Percentiles rank a stretch among this genome's conserved stretches.
phyloP scores from a whole-genome alignment of 2,329 filamentous ascomycete species.

The Akanthomyces muscarius region DNA sequence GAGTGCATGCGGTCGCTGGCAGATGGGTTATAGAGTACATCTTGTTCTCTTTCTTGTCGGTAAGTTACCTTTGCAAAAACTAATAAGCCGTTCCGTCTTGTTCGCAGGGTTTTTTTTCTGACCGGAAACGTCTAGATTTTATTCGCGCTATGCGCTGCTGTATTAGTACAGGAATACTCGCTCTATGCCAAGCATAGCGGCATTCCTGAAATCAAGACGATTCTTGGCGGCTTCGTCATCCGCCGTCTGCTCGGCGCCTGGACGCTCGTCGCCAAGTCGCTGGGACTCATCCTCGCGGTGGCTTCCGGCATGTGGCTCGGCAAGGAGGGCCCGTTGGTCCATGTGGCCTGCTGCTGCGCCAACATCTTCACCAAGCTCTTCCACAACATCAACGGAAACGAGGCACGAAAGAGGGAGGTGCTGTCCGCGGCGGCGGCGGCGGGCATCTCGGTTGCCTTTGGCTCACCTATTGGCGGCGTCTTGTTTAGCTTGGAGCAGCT shows the following conservation, averaged over 20 bases:
- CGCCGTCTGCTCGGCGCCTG: slow-evolving; percentile 78
- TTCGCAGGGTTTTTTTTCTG: slow-evolving; percentile 16
- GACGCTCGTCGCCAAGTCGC: slow-evolving; percentile 84
- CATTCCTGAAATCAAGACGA: slow-evolving; percentile 96
- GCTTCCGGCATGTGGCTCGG: slow-evolving; percentile 94
- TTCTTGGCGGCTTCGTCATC: slow-evolving; percentile 91
- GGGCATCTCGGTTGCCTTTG: slow-evolving; percentile 91
- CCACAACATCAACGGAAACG: slow-evolving; percentile 72
- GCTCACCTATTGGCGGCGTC: slow-evolving; percentile 89
- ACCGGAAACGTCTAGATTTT: slow-evolving; percentile 49
- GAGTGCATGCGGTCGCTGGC: slow-evolving; percentile 60
- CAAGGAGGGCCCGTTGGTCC: slow-evolving; percentile 91
- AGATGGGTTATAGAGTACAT: slow-evolving; percentile 83
- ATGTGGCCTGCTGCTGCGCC: slow-evolving; percentile 95
- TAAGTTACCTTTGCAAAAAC: slow-evolving; percentile 39
- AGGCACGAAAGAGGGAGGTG: slow-evolving; percentile 91
- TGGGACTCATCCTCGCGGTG: slow-evolving; percentile 87
- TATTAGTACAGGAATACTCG: slow-evolving; percentile 80
- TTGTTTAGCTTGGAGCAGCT: slow-evolving; percentile 96
- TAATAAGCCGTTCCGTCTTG: no score
- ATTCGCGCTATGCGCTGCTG: slow-evolving; percentile 72
- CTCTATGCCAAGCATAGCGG: slow-evolving; percentile 89
- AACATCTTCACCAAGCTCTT: slow-evolving; percentile 81
- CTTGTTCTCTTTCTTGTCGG: slow-evolving; percentile 80
- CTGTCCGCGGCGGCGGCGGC: slow-evolving; percentile 88